phyloP scores from a whole-genome alignment of 1,139 yeast species.

The Blastobotrys capitulatus region DNA sequence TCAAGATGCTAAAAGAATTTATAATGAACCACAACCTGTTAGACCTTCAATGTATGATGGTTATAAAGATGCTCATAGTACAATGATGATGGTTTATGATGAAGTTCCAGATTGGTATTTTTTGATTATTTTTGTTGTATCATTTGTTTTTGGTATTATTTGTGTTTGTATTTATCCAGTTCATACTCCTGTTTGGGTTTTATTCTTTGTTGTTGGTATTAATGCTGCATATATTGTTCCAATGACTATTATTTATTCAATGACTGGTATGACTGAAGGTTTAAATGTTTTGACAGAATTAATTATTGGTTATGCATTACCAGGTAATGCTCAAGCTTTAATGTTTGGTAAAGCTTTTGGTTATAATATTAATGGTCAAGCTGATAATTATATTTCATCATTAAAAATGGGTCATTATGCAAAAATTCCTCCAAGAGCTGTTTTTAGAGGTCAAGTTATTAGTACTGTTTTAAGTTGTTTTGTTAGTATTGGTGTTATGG shows the following conservation, averaged over 20 bases:
- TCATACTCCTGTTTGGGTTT: constrained; percentile 49
- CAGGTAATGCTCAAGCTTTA: constrained; percentile 52
- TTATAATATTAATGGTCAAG: constrained; percentile 55
- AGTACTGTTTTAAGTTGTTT: constrained; percentile 35
- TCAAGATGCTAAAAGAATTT: constrained; percentile 2
- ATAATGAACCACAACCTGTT: neutral
- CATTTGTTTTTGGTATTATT: constrained; percentile 43
- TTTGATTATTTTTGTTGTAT: constrained; percentile 37
- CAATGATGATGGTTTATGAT: constrained; percentile 9
- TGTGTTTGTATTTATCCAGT: constrained; percentile 41
- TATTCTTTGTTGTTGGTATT: constrained; percentile 53
- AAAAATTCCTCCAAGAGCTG: constrained; percentile 54
- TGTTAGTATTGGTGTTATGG: constrained; percentile 47
- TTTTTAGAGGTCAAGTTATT: constrained; percentile 52
- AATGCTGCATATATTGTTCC: constrained; percentile 52
- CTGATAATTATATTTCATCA: constrained; percentile 50
- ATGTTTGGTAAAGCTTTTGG: constrained; percentile 54
- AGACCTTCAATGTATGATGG: constrained; percentile 10
- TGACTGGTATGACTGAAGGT: constrained; percentile 49
- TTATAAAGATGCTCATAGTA: constrained; percentile 13
- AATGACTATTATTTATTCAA: constrained; percentile 42
- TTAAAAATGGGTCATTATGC: constrained; percentile 58
- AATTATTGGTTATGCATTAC: constrained; percentile 56
- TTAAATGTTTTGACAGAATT: constrained; percentile 52
- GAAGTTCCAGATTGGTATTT: constrained; percentile 58